Evolutionary conservation across 73 alveolate species (phyloP), one percentile per base, ranked within the genome.

Genomic region (Paramecium octaurelia): DNA sequence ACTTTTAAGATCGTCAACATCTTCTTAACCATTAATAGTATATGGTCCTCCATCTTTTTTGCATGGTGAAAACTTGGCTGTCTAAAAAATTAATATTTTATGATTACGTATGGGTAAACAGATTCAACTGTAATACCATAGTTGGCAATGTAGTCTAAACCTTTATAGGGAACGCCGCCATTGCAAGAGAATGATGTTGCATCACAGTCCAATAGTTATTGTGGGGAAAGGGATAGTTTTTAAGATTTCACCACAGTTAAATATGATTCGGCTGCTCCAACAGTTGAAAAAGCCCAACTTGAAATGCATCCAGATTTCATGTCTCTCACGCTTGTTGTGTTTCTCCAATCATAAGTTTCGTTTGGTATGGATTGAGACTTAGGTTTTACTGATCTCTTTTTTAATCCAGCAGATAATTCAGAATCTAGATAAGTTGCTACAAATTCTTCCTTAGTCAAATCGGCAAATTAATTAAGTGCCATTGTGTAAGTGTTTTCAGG

Each of bases 161-260:
- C 97, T 38, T 64, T 36, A 29, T 92, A 93, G 83, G 92, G 86
- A 59, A 80, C 44, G 2, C 98, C 98, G 4, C 98, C 98, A 36
- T 68, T 50, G 92, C 98, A 95, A 14, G 97, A 97, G 43, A 44
- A 48, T 71, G 93, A 94, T 64, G 88, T 70, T 35, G 60, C 34
- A 34, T 96, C 93, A 93, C 99, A 97, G 94, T 97, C 99, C 58
- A 97, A 96, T 38, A 96, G 69, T 86, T 95, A 86, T 93, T 95
- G 75, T 58, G 86, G 94, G 11, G 96, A 86, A 46, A 95, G 60
- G 23, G 20, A 42, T 14, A 58, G 71, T 27, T 59, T 59, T 68
- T 50, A 34, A 16, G 92, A 84, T 48, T 94, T 83, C 50, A 57
- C 77, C 70, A 94, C 86, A 18, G 11, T 24, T 77, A 90, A 70